A percentile compares a stretch with the other conserved stretches of the same genome.
phyloP scores from a whole-genome alignment of 2,329 filamentous ascomycete genomes.

The Myotisia sp. region DNA sequence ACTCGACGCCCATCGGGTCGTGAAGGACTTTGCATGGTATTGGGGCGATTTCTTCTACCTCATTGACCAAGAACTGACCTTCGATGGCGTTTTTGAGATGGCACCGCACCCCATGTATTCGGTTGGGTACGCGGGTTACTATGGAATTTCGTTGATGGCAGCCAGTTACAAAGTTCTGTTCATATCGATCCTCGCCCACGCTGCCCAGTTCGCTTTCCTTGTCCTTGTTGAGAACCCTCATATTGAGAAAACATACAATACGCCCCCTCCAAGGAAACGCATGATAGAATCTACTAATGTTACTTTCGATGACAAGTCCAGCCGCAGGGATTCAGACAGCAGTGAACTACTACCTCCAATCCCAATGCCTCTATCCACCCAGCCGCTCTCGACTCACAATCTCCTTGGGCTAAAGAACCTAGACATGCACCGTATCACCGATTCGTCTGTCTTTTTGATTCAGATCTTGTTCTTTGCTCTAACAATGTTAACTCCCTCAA shows the following conservation, averaged over 20 bases:
- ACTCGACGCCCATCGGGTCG: slow-evolving; percentile 88
- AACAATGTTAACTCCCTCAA: slow-evolving; percentile 63
- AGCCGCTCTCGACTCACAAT: slow-evolving; percentile 62
- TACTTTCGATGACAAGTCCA: slow-evolving; percentile 17
- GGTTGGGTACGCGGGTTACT: slow-evolving; percentile 93
- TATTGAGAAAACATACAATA: slow-evolving; percentile 95
- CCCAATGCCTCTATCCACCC: slow-evolving; percentile 31
- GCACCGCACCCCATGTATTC: slow-evolving; percentile 98
- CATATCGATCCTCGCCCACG: slow-evolving; percentile 89
- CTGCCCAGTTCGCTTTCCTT: slow-evolving; percentile 87
- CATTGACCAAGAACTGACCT: slow-evolving; percentile 92
- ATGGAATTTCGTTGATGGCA: slow-evolving; percentile 95
- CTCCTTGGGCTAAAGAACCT: slow-evolving; percentile 70
- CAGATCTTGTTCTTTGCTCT: slow-evolving; percentile 61
- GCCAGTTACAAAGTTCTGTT: slow-evolving; percentile 95
- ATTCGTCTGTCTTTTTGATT: slow-evolving; percentile 65
- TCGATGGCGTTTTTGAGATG: slow-evolving; percentile 98
- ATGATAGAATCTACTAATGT: slow-evolving; percentile 19
- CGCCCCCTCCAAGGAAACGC: slow-evolving; percentile 57
- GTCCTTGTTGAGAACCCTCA: slow-evolving; percentile 89
- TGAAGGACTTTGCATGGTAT: slow-evolving; percentile 99
- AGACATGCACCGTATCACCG: slow-evolving; percentile 76
- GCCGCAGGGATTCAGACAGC: slow-evolving; percentile 21
- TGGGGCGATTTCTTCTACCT: slow-evolving; percentile 99
- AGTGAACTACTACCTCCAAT: slow-evolving; percentile 26